Evolutionary conservation across 2,329 filamentous ascomycete species (phyloP).

Genomic region (Botrytis deweyae): DNA sequence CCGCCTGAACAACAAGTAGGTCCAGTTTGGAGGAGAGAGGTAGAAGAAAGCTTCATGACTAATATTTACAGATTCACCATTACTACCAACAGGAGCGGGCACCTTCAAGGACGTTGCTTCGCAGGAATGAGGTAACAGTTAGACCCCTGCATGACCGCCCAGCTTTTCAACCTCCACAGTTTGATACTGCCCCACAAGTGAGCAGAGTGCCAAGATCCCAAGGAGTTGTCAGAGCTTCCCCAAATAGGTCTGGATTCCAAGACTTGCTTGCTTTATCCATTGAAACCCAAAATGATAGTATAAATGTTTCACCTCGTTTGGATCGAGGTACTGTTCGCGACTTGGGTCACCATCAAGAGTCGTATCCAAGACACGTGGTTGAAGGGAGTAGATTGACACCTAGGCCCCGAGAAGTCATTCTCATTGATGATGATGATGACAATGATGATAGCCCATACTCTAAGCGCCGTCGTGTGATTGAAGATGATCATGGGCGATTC

Average conservation of each 20-base stretch:
- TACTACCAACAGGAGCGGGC: conserved; percentile 28
- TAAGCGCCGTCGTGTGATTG: conserved; percentile 37
- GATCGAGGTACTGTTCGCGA: conserved; percentile 27
- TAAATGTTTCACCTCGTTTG: conserved; percentile 26
- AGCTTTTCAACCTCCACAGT: conserved; percentile 28
- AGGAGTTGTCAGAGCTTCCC: conserved; percentile 36
- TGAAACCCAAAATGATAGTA: conserved; percentile 35
- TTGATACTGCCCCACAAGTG: conserved; percentile 25
- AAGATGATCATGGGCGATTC: conserved; percentile 34
- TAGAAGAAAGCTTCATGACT: not conserved
- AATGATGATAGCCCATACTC: conserved; percentile 36
- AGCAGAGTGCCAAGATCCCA: conserved; percentile 31
- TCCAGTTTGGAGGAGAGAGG: not conserved
- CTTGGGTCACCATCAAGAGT: conserved; percentile 25
- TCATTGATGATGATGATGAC: conserved; percentile 38
- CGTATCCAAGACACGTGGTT: conserved; percentile 28
- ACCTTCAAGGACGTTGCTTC: conserved; percentile 20
- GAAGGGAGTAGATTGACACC: conserved; percentile 30
- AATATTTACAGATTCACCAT: conserved; percentile 20
- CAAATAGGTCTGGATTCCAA: conserved; percentile 34
- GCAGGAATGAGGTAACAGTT: conserved; percentile 35
- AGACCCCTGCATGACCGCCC: conserved; percentile 31
- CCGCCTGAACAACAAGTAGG: conserved; percentile 20
- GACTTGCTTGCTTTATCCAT: conserved; percentile 40
- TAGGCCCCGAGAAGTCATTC: conserved; percentile 34